Evolutionary conservation across 2,329 filamentous ascomycete genomes (phyloP), one percentile per base, ranked within the genome.

Genomic region (Phaeophleospora eucalypticola): DNA sequence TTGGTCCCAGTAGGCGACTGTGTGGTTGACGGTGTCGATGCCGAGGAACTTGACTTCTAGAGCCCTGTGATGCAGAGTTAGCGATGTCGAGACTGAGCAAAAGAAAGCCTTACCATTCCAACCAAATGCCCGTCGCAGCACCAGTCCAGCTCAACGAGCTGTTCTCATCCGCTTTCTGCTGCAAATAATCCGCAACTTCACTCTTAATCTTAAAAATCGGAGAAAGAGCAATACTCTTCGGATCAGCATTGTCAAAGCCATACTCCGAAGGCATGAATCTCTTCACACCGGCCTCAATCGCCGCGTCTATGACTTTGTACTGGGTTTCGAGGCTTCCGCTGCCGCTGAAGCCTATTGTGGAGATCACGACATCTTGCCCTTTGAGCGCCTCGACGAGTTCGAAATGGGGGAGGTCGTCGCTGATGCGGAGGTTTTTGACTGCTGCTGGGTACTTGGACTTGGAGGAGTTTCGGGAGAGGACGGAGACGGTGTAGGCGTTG

Each of bases 261-360:
- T 69, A 73, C 45, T 72, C 71, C 21, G 65, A 60, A 7, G 71
- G 70, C 17, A 74, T 58, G 54, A 71, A 70, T 9, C 67, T 61
- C 46, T 58, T 61, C 2, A 72, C 70, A 9, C 68, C 66, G 3
- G 67, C 68, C n/a, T 65, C 61, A 38, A 69, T 48, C 3, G 66
- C 60, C 16, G 69, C 71, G 33, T 73, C 65, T 37, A 73, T 64
- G 21, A 74, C 58, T 8, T 50, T 43, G 29, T 54, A 54, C 46
- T 66, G 64, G 1, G 49, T 38, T 9, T 52, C 49, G 15, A 67
- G 61, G 9, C 56, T 57, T 21, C 60, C 54, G 12, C 12, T 29
- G 2, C 58, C 64, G 44, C 57, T 56, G 3, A 68, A 47, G 14
- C 59, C 60, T 7, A 49, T 43, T 2, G 46, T 39, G 15, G 65